These are phyloP conservation scores for Nitzschia putrida DNA, from an alignment of 108 stramenopile genomes.

Conservation along the genomic window DNA sequence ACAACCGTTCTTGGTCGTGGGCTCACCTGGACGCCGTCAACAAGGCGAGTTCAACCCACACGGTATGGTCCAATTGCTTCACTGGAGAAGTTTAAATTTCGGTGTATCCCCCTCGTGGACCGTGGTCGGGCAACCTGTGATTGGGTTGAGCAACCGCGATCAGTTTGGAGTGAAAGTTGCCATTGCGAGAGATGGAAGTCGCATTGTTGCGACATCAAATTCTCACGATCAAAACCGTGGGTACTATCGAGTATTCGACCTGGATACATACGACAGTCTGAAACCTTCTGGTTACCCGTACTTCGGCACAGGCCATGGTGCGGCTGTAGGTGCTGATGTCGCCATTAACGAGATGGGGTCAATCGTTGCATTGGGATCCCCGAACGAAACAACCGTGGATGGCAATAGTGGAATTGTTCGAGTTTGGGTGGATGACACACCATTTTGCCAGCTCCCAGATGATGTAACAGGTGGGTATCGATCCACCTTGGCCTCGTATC, in stretches of 20 bases:
- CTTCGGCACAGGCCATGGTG: background rate
- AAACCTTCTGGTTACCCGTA: background rate
- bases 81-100: conserved; percentile 26
- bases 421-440: conserved; percentile 5
- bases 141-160: conserved; percentile 3
- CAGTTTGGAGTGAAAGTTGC: conserved; percentile 18
- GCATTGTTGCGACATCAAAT: conserved; percentile 11
- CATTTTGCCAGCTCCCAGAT: conserved; percentile 8
- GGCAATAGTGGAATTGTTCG: background rate
- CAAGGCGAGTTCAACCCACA: background rate
- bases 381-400: background rate
- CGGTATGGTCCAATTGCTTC: conserved; percentile 28
- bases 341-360: conserved; percentile 6
- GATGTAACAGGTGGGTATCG: background rate
- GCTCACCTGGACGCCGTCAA: conserved; percentile 12
- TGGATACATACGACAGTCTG: conserved; percentile 8
- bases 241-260: conserved; percentile 24
- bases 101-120: conserved; percentile 14
- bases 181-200: conserved; percentile 15
- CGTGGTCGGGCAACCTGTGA: conserved; percentile 16
- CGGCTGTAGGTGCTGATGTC: background rate
- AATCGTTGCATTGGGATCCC: background rate
- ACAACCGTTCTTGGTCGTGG: conserved; percentile 24
- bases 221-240: background rate
- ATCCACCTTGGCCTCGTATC: background rate